Conservation (phyloP, 805 yeast species). For the Priceomyces haplophilus region DNA sequence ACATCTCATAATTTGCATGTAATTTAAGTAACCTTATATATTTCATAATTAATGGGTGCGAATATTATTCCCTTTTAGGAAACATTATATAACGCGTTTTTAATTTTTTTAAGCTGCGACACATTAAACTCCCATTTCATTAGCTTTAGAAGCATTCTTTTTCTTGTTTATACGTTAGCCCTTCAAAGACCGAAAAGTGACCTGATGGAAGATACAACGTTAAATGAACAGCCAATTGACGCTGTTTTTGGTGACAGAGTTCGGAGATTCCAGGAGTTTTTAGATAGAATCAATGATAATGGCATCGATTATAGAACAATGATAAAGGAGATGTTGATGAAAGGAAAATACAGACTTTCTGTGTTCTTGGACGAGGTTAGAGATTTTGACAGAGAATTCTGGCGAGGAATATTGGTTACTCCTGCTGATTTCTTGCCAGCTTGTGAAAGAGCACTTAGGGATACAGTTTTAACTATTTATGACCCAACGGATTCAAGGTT, state of each 20-base stretch:
- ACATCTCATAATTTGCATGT: neutral
- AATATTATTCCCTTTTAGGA: slow-evolving; percentile 2
- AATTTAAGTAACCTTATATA: neutral
- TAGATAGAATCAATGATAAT: slow-evolving; percentile 52
- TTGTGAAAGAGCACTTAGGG: slow-evolving; percentile 80
- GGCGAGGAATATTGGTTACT: slow-evolving; percentile 67
- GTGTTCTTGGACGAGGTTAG: slow-evolving; percentile 85
- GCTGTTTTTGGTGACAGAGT: slow-evolving; percentile 75
- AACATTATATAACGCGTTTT: slow-evolving; percentile 6
- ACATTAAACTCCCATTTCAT: neutral
- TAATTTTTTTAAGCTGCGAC: slow-evolving; percentile 1
- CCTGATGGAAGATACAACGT: slow-evolving; percentile 10
- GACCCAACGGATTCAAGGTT: slow-evolving; percentile 56
- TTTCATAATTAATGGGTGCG: neutral
- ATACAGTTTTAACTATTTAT: slow-evolving; percentile 69
- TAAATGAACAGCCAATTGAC: slow-evolving; percentile 35
- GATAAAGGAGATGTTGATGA: slow-evolving; percentile 69
- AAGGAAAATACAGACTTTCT: slow-evolving; percentile 61
- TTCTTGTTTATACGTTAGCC: neutral
- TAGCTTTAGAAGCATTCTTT: neutral
- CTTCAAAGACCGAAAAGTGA: neutral
- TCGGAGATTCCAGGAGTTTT: slow-evolving; percentile 82
- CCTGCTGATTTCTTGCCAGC: slow-evolving; percentile 91
- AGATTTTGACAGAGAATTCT: slow-evolving; percentile 73
- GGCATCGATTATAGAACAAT: slow-evolving; percentile 64